These are phyloP conservation scores for Gossypium mustelinum DNA, from an alignment of 345 rosid species.

Conservation along the genomic window DNA sequence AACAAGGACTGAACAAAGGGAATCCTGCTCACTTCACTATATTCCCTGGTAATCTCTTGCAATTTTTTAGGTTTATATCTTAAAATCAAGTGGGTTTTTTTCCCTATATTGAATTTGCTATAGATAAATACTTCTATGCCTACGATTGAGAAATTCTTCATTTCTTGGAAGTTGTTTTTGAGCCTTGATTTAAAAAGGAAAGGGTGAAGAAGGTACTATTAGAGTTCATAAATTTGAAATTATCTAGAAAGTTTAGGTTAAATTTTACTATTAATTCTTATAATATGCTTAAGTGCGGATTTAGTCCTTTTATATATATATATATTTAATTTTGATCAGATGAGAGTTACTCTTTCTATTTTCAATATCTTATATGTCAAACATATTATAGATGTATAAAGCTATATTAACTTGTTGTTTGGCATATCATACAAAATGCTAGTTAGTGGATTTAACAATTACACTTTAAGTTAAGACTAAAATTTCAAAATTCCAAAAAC, in stretches of 20 bases:
- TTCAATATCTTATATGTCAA: too few relatives aligned
- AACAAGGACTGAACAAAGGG: conserved; percentile 39
- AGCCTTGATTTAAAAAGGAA: background rate
- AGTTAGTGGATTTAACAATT: too few relatives aligned
- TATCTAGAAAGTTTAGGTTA: background rate
- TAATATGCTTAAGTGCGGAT: too few relatives aligned
- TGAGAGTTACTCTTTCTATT: too few relatives aligned
- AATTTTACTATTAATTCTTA: too few relatives aligned
- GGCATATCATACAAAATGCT: too few relatives aligned
- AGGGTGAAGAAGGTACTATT: background rate
- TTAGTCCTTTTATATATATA: too few relatives aligned
- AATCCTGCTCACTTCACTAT: conserved; percentile 47
- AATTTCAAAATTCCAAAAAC: too few relatives aligned
- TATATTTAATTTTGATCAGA: too few relatives aligned
- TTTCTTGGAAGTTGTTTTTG: background rate
- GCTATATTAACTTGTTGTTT: too few relatives aligned
- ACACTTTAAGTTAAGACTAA: too few relatives aligned
- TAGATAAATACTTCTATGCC: background rate
- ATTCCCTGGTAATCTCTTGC: conserved; percentile 47
- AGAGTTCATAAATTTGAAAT: background rate
- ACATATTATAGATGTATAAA: too few relatives aligned
- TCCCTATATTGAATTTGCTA: background rate
- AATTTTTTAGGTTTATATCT: background rate
- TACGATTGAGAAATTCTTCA: background rate
- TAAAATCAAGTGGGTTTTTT: background rate